A percentile compares a stretch with the other conserved stretches of the same genome.
These are phyloP conservation scores for Metrosideros polymorpha DNA, from an alignment of 441 rosid species.

Conservation along the genomic window DNA sequence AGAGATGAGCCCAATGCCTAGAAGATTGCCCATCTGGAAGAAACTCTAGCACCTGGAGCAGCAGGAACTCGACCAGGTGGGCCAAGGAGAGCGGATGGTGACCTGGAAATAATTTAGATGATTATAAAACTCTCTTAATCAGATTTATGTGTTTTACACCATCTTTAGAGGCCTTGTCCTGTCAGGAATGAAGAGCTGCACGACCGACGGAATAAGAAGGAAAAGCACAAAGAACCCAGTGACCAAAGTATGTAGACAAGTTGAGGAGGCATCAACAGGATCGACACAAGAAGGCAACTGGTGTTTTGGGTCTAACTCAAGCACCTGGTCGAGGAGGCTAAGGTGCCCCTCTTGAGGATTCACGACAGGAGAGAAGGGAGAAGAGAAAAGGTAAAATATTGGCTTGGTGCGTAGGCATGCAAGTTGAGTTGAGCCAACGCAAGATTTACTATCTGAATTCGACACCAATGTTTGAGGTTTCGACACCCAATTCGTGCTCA, in stretches of 20 bases:
- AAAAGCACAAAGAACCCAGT: neutral
- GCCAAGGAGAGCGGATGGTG: neutral
- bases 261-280: neutral
- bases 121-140: neutral
- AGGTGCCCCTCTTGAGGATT: too few species aligned
- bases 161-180: neutral
- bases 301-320: too few species aligned
- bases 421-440: neutral
- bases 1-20: rapidly evolving
- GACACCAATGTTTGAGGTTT: neutral
- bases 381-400: too few species aligned
- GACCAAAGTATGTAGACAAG: neutral
- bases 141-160: neutral
- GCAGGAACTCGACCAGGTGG: neutral
- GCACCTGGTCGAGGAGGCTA: too few species aligned
- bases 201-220: neutral
- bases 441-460: neutral
- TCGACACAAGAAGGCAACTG: too few species aligned
- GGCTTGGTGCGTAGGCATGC: neutral
- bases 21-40: neutral
- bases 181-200: neutral
- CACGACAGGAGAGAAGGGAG: too few species aligned
- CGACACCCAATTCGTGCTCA: neutral
- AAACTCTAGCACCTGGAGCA: neutral
- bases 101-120: neutral